A percentile compares a stretch with the other conserved stretches of the same genome.
Evolutionary conservation across 495 filamentous ascomycete species (phyloP).

Genomic region (Penicillium pancosmium): DNA sequence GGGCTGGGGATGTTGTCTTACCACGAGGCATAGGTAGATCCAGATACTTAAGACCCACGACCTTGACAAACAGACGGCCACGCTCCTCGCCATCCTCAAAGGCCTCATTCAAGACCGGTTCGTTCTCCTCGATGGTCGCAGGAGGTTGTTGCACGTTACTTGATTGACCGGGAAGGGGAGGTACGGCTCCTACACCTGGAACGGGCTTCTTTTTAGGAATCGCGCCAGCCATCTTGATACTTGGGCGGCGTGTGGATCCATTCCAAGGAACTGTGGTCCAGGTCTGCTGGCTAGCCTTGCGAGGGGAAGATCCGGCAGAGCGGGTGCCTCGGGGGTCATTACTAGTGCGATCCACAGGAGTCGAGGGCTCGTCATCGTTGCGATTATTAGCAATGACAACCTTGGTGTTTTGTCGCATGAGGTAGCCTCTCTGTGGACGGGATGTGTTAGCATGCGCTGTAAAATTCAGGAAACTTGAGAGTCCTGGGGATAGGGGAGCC

Average conservation of each 20-base stretch:
- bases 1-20: constrained; percentile 45
- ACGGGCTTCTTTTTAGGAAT: constrained; percentile 67
- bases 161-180: constrained; percentile 85
- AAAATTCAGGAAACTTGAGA: constrained; percentile 4
- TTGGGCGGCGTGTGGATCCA: constrained; percentile 68
- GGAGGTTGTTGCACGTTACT: constrained; percentile 70
- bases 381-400: constrained; percentile 85
- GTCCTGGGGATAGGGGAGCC: constrained; percentile 4
- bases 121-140: constrained; percentile 63
- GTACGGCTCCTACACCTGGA: constrained; percentile 57
- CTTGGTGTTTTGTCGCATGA: constrained; percentile 98
- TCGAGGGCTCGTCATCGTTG: constrained; percentile 47
- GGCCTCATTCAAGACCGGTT: constrained; percentile 53
- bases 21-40: constrained; percentile 89
- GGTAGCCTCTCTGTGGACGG: constrained; percentile 84
- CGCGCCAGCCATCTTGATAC: constrained; percentile 59
- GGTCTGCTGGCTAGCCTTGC: constrained; percentile 78
- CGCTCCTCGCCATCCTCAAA: constrained; percentile 81
- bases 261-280: constrained; percentile 99
- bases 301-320: constrained; percentile 69
- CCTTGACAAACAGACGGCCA: constrained; percentile 95
- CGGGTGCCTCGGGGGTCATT: constrained; percentile 58
- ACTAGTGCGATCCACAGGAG: constrained; percentile 50
- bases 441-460: constrained; percentile 57
- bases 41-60: constrained; percentile 92